A percentile compares a stretch with the other conserved stretches of the same genome.
Evolutionary conservation across 139 green algal species (phyloP).

Genomic region (Penium margaritaceum): DNA sequence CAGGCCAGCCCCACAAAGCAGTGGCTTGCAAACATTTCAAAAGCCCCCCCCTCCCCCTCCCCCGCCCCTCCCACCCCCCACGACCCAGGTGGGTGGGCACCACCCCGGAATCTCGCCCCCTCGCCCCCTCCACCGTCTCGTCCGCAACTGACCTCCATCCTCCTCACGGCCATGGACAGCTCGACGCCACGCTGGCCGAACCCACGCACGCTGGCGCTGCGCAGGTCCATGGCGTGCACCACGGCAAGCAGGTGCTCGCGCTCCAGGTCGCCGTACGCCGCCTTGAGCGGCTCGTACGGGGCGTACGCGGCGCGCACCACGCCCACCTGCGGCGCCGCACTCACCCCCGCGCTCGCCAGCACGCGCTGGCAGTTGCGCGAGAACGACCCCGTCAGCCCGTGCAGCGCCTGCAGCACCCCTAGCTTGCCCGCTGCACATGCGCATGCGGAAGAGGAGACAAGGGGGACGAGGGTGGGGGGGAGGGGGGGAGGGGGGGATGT

Average conservation of each 20-base stretch:
- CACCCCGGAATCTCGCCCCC: not conserved
- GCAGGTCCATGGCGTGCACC: constrained; percentile 29
- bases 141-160: constrained; percentile 32
- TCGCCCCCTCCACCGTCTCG: not conserved
- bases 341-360: constrained; percentile 9
- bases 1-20: no score
- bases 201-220: not conserved
- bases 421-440: not conserved
- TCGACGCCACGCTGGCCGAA: constrained; percentile 25
- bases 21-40: no score
- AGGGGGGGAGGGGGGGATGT: no score
- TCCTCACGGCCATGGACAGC: constrained; percentile 23
- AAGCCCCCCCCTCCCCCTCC: not conserved
- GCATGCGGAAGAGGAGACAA: not conserved
- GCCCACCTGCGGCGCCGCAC: not conserved
- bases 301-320: constrained; percentile 32
- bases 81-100: not conserved
- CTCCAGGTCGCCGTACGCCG: constrained; percentile 53
- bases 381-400: constrained; percentile 30
- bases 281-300: constrained; percentile 40
- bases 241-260: constrained; percentile 32
- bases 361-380: constrained; percentile 27
- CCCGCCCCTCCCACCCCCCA: not conserved
- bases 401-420: constrained; percentile 7
- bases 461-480: not conserved